phyloP scores from a whole-genome alignment of 1,139 yeast species.

The Torulaspora pretoriensis region DNA sequence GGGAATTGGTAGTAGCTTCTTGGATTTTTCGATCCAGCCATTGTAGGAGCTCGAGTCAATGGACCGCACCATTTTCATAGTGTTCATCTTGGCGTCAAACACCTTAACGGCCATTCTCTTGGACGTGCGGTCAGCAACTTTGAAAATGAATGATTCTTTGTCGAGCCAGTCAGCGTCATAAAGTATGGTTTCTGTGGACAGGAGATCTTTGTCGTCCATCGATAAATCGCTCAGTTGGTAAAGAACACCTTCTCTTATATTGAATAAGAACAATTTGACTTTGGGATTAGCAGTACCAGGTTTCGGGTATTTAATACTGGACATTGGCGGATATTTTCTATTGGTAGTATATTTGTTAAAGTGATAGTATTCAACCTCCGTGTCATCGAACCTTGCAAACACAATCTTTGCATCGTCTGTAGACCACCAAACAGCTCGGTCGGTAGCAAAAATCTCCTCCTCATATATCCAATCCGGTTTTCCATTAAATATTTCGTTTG shows the following conservation, averaged over 20 bases:
- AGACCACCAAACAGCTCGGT: slow-evolving; percentile 83
- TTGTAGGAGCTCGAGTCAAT: slow-evolving; percentile 44
- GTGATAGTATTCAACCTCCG: slow-evolving; percentile 59
- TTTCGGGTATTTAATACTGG: slow-evolving; percentile 73
- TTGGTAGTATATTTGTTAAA: slow-evolving; percentile 61
- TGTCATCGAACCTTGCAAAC: slow-evolving; percentile 66
- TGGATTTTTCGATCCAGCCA: slow-evolving; percentile 50
- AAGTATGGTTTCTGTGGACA: slow-evolving; percentile 46
- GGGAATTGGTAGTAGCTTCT: slow-evolving; percentile 33
- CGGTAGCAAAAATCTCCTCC: slow-evolving; percentile 73
- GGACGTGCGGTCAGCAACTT: slow-evolving; percentile 70
- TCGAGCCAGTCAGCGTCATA: slow-evolving; percentile 76
- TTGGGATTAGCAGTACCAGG: slow-evolving; percentile 77
- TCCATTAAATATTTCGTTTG: slow-evolving; percentile 67
- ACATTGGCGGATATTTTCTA: slow-evolving; percentile 53
- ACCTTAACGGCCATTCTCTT: slow-evolving; percentile 44
- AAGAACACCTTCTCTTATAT: slow-evolving; percentile 38
- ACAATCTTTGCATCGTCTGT: slow-evolving; percentile 63
- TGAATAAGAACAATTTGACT: slow-evolving; percentile 47
- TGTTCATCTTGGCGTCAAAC: slow-evolving; percentile 39
- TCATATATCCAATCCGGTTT: slow-evolving; percentile 97
- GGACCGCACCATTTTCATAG: slow-evolving; percentile 42
- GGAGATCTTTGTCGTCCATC: slow-evolving; percentile 5
- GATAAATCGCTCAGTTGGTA: slow-evolving; percentile 22
- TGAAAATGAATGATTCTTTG: slow-evolving; percentile 49